These are phyloP conservation scores for Clonostachys sp. DNA, from an alignment of 2,329 filamentous ascomycete species.

Conservation along the genomic window DNA sequence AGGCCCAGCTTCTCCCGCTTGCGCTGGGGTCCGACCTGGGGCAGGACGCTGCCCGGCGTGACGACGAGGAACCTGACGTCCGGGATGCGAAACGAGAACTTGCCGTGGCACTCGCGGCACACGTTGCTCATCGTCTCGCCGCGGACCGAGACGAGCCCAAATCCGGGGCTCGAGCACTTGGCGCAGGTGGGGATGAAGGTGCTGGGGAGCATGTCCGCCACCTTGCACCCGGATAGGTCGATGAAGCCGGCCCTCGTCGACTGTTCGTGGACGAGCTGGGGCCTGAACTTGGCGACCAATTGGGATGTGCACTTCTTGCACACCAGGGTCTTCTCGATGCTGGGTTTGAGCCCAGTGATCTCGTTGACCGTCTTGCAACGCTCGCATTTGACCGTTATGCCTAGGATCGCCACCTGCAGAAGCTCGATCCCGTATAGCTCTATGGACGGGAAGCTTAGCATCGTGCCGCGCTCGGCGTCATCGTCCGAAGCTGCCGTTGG, in stretches of 20 bases:
- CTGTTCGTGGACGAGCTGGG: conserved; percentile 67
- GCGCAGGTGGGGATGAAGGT: conserved; percentile 76
- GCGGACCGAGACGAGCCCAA: conserved; percentile 66
- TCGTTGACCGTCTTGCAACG: conserved; percentile 74
- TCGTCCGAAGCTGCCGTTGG: conserved; percentile 7
- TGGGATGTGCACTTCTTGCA: conserved; percentile 56
- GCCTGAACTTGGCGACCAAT: conserved; percentile 52
- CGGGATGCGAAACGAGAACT: conserved; percentile 75
- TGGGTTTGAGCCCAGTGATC: conserved; percentile 59
- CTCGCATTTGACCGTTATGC: conserved; percentile 70
- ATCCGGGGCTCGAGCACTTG: conserved; percentile 66
- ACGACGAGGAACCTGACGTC: conserved; percentile 75
- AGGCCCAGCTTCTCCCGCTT: conserved; percentile 51
- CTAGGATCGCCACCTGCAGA: conserved; percentile 62
- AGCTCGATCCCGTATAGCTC: conserved; percentile 76
- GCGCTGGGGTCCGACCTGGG: conserved; percentile 34
- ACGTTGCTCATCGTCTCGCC: conserved; percentile 70
- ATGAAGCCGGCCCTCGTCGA: conserved; percentile 75
- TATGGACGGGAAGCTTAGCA: conserved; percentile 72
- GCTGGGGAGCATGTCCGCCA: conserved; percentile 74
- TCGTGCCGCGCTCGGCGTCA: conserved; percentile 62
- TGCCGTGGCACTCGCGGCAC: conserved; percentile 74
- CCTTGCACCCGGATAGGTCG: conserved; percentile 69
- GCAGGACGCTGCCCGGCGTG: conserved; percentile 44
- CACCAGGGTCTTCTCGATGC: conserved; percentile 40